These are phyloP conservation scores for Dicorynia guianensis DNA, from an alignment of 306 rosid genomes.

Conservation along the genomic window DNA sequence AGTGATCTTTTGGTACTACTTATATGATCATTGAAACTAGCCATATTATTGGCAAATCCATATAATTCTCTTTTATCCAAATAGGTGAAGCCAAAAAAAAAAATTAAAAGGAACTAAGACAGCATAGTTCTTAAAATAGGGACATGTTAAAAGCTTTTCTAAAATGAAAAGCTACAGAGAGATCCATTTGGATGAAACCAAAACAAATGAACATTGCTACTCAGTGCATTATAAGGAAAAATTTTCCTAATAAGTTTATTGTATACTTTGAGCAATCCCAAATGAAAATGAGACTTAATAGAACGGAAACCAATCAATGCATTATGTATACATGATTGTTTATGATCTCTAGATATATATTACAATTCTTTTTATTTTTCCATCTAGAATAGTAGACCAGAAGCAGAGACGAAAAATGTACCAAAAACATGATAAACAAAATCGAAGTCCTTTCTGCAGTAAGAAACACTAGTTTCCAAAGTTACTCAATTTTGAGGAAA, in stretches of 20 bases:
- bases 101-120: background rate
- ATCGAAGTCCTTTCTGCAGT: conserved; percentile 18
- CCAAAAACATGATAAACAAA: background rate
- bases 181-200: conserved; percentile 27
- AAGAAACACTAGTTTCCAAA: conserved; percentile 35
- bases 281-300: background rate
- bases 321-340: background rate
- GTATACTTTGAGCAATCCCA: background rate
- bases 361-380: background rate
- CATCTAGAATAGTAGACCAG: background rate
- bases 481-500: conserved; percentile 31
- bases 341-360: no score
- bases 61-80: conserved; percentile 12
- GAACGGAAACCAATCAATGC: conserved; percentile 20
- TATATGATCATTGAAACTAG: conserved; percentile 5
- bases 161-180: background rate
- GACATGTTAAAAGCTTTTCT: background rate
- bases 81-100: no score
- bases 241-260: conserved; percentile 25
- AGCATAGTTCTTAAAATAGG: background rate
- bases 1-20: conserved; percentile 29
- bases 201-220: background rate
- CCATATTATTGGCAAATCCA: conserved; percentile 18
- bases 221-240: background rate
- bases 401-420: background rate